These are phyloP conservation scores for Saturnispora halmiae DNA, from an alignment of 805 yeast genomes.

Conservation along the genomic window DNA sequence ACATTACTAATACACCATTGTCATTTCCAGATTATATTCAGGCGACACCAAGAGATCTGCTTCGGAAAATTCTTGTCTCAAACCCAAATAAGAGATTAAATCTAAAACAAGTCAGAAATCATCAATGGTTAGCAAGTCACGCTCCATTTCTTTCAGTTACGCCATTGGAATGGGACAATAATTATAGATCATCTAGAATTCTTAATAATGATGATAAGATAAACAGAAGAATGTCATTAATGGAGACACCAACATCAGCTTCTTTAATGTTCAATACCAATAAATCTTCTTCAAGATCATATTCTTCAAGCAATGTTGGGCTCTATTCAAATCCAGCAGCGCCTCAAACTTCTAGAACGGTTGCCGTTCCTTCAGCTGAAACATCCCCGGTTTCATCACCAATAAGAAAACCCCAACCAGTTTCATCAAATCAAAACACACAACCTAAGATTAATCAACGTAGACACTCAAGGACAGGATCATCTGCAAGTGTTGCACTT, in stretches of 20 bases:
- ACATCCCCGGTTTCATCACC: conserved; percentile 25
- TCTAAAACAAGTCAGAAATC: conserved; percentile 63
- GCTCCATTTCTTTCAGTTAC: conserved; percentile 72
- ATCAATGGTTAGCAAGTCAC: conserved; percentile 85
- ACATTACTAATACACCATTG: conserved; percentile 82
- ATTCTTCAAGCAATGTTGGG: conserved; percentile 32
- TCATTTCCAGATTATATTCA: conserved; percentile 92
- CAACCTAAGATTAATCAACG: not conserved
- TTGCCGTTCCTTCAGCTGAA: conserved; percentile 25
- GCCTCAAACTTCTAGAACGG: conserved; percentile 50
- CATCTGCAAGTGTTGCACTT: conserved; percentile 58
- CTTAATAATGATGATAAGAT: conserved; percentile 20
- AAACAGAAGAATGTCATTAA: conserved; percentile 34
- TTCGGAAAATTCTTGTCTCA: conserved; percentile 75
- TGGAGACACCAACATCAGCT: conserved; percentile 37
- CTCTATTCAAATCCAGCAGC: conserved; percentile 50
- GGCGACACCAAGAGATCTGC: conserved; percentile 83
- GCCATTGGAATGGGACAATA: conserved; percentile 84
- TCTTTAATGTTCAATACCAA: conserved; percentile 28
- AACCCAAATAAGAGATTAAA: conserved; percentile 72
- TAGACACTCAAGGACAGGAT: conserved; percentile 24
- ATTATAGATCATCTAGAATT: conserved; percentile 35
- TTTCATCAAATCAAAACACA: not conserved
- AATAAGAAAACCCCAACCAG: conserved; percentile 12
- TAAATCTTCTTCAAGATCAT: conserved; percentile 27